A percentile compares a stretch with the other conserved stretches of the same genome.
Evolutionary conservation across 768 basidiomycete species (phyloP).

Genomic region (Pulveroboletus sp.): DNA sequence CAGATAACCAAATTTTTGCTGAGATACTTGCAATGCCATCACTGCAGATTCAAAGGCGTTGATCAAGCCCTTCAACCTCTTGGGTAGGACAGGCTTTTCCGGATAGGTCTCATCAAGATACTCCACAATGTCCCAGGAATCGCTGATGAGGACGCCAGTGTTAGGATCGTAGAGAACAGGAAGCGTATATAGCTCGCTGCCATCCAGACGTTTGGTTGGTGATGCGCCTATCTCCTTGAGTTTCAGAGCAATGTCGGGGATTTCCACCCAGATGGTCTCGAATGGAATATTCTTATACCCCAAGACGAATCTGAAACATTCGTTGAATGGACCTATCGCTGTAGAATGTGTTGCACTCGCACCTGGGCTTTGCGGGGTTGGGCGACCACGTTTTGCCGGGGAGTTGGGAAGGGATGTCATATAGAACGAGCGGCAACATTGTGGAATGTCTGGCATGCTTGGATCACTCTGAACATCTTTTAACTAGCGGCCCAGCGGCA

Average conservation of each 20-base stretch:
- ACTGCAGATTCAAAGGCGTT: too few relatives aligned
- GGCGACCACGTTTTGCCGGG: constrained; percentile 32
- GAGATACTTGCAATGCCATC: background rate
- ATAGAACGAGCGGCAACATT: constrained; percentile 31
- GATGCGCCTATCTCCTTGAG: constrained; percentile 27
- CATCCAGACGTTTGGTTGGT: constrained; percentile 15
- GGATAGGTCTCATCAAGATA: constrained; percentile 37
- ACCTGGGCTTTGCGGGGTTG: constrained; percentile 39
- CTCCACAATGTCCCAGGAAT: constrained; percentile 32
- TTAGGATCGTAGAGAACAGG: constrained; percentile 34
- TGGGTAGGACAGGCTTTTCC: constrained; percentile 26
- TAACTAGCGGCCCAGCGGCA: too few relatives aligned
- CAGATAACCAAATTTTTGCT: constrained; percentile 15
- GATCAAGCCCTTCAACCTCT: background rate
- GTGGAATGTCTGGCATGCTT: background rate
- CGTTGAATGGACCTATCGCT: background rate
- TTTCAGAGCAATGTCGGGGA: constrained; percentile 25
- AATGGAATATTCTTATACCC: constrained; percentile 32
- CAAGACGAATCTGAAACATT: constrained; percentile 24
- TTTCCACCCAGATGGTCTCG: constrained; percentile 34
- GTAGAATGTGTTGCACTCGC: background rate
- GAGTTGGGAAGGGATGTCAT: constrained; percentile 33
- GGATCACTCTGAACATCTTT: too few relatives aligned
- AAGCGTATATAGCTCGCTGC: constrained; percentile 24
- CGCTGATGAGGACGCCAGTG: constrained; percentile 25